phyloP scores from a whole-genome alignment of 202 grass and related monocot genomes.

The Brachypodium distachyon region DNA sequence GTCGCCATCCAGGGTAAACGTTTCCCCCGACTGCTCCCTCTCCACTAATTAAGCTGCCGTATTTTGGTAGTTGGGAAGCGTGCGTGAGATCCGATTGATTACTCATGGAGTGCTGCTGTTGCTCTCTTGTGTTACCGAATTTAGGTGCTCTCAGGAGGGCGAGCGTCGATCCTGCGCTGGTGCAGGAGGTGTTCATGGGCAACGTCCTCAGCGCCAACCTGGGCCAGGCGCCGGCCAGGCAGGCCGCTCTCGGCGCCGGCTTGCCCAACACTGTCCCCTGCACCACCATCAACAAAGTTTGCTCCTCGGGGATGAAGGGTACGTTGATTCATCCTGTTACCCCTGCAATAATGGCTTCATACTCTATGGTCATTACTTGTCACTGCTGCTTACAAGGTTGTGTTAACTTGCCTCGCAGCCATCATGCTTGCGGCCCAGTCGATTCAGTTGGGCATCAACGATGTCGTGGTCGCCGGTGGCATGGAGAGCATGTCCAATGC shows the following conservation, averaged over 20 bases:
- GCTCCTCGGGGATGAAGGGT: slow-evolving; percentile 96
- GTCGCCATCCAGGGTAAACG: slow-evolving; percentile 66
- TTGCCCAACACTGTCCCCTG: slow-evolving; percentile 76
- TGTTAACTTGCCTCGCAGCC: slow-evolving; percentile 26
- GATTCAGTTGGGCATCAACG: slow-evolving; percentile 78
- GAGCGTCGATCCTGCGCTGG: slow-evolving; percentile 55
- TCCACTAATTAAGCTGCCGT: neutral
- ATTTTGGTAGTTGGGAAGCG: neutral
- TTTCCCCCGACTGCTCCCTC: neutral
- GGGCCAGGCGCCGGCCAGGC: slow-evolving; percentile 86
- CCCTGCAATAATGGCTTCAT: neutral
- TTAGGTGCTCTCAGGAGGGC: slow-evolving; percentile 74
- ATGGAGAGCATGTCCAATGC: slow-evolving; percentile 99
- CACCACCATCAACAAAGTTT: slow-evolving; percentile 91
- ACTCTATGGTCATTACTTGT: neutral
- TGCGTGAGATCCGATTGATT: neutral
- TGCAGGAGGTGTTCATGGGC: slow-evolving; percentile 97
- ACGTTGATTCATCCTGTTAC: neutral
- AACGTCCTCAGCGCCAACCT: slow-evolving; percentile 95
- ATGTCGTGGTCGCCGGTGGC: slow-evolving; percentile 79
- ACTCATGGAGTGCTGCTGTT: neutral
- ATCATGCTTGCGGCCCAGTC: slow-evolving; percentile 82
- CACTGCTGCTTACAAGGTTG: neutral
- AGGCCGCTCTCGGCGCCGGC: slow-evolving; percentile 72
- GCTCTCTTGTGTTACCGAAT: neutral